A percentile compares a stretch with the other conserved stretches of the same genome.
These are phyloP conservation scores for Mikania micrantha DNA, from an alignment of 129 eudicot species.

Conservation along the genomic window DNA sequence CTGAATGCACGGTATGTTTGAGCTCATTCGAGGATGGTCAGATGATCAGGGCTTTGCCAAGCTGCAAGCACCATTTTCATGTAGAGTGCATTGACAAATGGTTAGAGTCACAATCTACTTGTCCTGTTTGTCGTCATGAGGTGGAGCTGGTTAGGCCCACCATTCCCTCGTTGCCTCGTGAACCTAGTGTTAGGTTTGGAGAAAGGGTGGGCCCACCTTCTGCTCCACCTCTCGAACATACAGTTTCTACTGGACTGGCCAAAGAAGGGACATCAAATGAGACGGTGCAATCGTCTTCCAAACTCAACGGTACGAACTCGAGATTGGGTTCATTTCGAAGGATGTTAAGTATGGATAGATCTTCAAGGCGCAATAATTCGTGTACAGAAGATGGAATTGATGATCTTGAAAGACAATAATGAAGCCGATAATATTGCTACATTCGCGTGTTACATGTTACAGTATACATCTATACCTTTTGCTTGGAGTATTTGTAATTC, in stretches of 20 bases:
- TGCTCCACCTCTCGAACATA: conserved; percentile 40
- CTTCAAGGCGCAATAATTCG: conserved; percentile 37
- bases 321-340: conserved; percentile 55
- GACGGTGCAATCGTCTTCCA: conserved; percentile 15
- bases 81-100: conserved; percentile 62
- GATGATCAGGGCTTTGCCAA: conserved; percentile 41
- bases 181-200: conserved; percentile 23
- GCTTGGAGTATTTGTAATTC: conserved; percentile 13
- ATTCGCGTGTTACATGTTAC: neutral
- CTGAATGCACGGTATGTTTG: conserved; percentile 69
- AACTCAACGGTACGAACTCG: conserved; percentile 35
- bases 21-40: conserved; percentile 47
- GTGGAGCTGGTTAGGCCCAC: conserved; percentile 34
- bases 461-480: conserved; percentile 7
- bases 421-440: neutral
- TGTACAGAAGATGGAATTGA: conserved; percentile 29
- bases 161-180: conserved; percentile 33
- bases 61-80: conserved; percentile 59
- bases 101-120: conserved; percentile 51
- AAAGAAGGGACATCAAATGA: conserved; percentile 34
- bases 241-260: neutral
- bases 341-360: conserved; percentile 51
- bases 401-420: conserved; percentile 61
- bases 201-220: conserved; percentile 25
- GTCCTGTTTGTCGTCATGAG: conserved; percentile 61